A percentile compares a stretch with the other conserved stretches of the same genome.
These are phyloP conservation scores for Cupressus sempervirens DNA, from an alignment of 75 land plant genomes.

Conservation along the genomic window DNA sequence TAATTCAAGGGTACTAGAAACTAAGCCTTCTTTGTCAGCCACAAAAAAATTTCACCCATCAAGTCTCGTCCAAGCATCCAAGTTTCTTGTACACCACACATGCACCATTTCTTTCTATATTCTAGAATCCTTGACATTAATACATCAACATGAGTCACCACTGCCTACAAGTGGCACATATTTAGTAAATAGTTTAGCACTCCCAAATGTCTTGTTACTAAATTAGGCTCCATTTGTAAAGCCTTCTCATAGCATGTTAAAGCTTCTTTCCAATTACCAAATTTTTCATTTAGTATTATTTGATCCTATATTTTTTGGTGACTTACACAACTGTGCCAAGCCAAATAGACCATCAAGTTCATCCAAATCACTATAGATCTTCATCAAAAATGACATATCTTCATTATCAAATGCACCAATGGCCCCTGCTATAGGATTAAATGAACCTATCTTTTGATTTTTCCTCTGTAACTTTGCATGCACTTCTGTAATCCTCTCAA, in stretches of 20 bases:
- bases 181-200: slow-evolving; percentile 92
- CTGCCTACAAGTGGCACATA: slow-evolving; percentile 96
- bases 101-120: slow-evolving; percentile 86
- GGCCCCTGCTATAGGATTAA: slow-evolving; percentile 88
- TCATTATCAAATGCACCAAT: slow-evolving; percentile 84
- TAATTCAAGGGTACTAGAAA: slow-evolving; percentile 47
- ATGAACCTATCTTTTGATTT: too few species aligned
- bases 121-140: slow-evolving; percentile 74
- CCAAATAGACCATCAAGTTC: slow-evolving; percentile 98
- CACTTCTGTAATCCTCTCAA: too few species aligned
- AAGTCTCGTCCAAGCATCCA: slow-evolving; percentile 95
- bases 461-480: too few species aligned
- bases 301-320: slow-evolving; percentile 78
- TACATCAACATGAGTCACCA: slow-evolving; percentile 97
- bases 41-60: slow-evolving; percentile 79
- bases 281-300: slow-evolving; percentile 82
- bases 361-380: slow-evolving; percentile 89
- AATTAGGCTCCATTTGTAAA: slow-evolving; percentile 85
- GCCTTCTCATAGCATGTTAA: slow-evolving; percentile 94
- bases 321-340: slow-evolving; percentile 66
- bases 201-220: slow-evolving; percentile 79
- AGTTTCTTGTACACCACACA: slow-evolving; percentile 94
- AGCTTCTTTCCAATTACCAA: slow-evolving; percentile 99
- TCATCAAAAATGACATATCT: slow-evolving; percentile 84
- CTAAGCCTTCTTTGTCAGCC: slow-evolving; percentile 59